Conservation (phyloP, 139 green algal species). For the Zygnema cylindricum region DNA sequence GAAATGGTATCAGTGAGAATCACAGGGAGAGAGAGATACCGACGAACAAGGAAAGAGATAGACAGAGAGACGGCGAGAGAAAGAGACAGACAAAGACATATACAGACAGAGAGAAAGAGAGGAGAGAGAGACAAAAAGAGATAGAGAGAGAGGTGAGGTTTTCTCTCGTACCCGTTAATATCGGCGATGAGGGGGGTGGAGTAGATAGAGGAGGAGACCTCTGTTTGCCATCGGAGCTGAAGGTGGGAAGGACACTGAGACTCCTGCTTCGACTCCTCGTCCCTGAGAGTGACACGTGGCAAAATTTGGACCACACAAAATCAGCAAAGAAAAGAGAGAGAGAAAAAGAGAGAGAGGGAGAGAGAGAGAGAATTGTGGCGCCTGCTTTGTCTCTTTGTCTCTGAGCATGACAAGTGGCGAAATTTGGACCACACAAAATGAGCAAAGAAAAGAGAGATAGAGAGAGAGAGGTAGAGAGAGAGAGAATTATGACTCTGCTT, state of each 20-base stretch:
- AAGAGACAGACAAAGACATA: neutral
- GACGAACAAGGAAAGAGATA: too few relatives aligned
- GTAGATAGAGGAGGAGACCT: slow-evolving; percentile 85
- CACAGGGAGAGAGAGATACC: slow-evolving; percentile 14
- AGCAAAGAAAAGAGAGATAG: neutral
- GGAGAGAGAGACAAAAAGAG: neutral
- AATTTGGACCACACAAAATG: neutral
- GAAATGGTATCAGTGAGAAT: too few relatives aligned
- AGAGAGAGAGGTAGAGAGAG: neutral
- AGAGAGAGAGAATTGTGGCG: neutral
- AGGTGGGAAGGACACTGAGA: slow-evolving; percentile 71
- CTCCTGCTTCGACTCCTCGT: slow-evolving; percentile 52
- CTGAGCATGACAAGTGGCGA: neutral
- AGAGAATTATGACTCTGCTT: too few relatives aligned
- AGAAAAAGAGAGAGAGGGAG: neutral
- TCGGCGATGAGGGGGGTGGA: slow-evolving; percentile 95
- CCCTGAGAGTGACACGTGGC: slow-evolving; percentile 7
- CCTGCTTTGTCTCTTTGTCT: neutral
- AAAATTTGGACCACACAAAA: neutral
- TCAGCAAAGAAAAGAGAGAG: slow-evolving; percentile 4
- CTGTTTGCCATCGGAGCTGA: slow-evolving; percentile 86
- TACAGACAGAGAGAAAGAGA: neutral
- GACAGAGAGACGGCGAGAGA: neutral
- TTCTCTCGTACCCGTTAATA: slow-evolving; percentile 51
- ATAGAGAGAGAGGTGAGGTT: neutral